Conservation (phyloP, 1,284 basidiomycete genomes). For the Marasmius tenuissimus region DNA sequence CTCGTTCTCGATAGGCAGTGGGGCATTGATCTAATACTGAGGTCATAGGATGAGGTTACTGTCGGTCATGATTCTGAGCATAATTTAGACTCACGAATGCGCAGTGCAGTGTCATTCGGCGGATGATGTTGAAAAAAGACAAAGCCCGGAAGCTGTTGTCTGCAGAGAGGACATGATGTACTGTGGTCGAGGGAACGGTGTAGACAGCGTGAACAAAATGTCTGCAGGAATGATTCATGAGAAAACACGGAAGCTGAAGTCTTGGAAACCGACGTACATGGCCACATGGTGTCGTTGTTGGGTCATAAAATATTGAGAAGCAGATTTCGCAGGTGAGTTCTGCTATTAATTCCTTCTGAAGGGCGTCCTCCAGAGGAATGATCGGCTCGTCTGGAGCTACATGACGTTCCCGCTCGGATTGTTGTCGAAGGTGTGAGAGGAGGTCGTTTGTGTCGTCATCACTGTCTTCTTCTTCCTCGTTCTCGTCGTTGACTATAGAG, state of each 20-base stretch:
- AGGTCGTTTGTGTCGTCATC: slow-evolving; percentile 30
- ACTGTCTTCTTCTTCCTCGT: slow-evolving; percentile 21
- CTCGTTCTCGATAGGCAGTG: slow-evolving; percentile 47
- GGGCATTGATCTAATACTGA: slow-evolving; percentile 68
- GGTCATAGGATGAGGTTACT: slow-evolving; percentile 1
- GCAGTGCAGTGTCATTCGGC: slow-evolving; percentile 63
- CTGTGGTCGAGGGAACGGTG: slow-evolving; percentile 89
- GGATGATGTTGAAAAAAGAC: slow-evolving; percentile 83
- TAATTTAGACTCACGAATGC: slow-evolving; percentile 58
- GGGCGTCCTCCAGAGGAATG: slow-evolving; percentile 31
- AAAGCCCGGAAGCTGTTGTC: slow-evolving; percentile 73
- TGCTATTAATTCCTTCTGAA: slow-evolving; percentile 70
- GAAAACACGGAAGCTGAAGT: slow-evolving; percentile 5
- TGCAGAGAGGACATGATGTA: slow-evolving; percentile 81
- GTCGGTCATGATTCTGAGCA: background rate
- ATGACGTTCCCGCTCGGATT: slow-evolving; percentile 26
- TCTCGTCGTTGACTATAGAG: slow-evolving; percentile 16
- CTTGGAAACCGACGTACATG: slow-evolving; percentile 59
- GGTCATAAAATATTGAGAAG: slow-evolving; percentile 80
- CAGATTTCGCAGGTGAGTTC: slow-evolving; percentile 92
- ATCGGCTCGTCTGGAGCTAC: slow-evolving; percentile 23
- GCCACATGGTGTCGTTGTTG: slow-evolving; percentile 91
- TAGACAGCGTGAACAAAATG: slow-evolving; percentile 89
- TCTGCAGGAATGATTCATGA: slow-evolving; percentile 46
- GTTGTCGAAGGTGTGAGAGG: slow-evolving; percentile 33